Conservation (phyloP, 768 basidiomycete genomes). For the Lactifluus rugatus region DNA sequence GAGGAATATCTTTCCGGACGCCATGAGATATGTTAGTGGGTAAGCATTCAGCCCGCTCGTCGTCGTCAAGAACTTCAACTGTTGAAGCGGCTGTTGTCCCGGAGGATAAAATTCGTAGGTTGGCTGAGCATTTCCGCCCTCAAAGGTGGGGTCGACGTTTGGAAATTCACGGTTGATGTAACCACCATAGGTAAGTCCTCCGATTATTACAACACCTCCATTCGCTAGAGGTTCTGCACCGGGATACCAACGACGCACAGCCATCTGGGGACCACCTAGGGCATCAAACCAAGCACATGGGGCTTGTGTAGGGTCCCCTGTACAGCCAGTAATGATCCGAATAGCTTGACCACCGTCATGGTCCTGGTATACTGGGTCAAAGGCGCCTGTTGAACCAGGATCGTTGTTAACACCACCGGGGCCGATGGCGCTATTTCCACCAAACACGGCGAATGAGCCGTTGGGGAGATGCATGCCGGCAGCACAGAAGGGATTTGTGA, state of each 20-base stretch:
- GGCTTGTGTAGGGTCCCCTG: background rate
- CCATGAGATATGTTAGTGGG: background rate
- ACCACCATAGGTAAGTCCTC: background rate
- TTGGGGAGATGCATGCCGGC: slow-evolving; percentile 8
- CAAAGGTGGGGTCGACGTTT: background rate
- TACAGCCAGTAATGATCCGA: background rate
- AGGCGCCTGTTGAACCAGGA: background rate
- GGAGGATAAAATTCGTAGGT: slow-evolving; percentile 1
- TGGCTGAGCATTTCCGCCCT: background rate
- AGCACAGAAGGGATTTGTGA: slow-evolving; percentile 1
- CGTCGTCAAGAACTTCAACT: background rate
- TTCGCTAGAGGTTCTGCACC: background rate
- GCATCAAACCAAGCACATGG: background rate
- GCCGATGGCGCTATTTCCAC: background rate
- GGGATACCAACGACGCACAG: background rate
- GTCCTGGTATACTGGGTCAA: background rate
- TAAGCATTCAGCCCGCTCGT: slow-evolving; percentile 2
- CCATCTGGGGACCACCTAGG: background rate
- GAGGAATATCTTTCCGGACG: slow-evolving; percentile 1
- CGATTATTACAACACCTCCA: background rate
- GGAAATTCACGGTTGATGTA: background rate
- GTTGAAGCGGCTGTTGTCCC: background rate
- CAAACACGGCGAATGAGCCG: background rate
- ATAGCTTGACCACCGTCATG: background rate
- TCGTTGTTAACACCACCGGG: background rate